Evolutionary conservation across 1,139 yeast genomes (phyloP), one percentile per base, ranked within the genome.

Genomic region (Yamadazyma mexicana): DNA sequence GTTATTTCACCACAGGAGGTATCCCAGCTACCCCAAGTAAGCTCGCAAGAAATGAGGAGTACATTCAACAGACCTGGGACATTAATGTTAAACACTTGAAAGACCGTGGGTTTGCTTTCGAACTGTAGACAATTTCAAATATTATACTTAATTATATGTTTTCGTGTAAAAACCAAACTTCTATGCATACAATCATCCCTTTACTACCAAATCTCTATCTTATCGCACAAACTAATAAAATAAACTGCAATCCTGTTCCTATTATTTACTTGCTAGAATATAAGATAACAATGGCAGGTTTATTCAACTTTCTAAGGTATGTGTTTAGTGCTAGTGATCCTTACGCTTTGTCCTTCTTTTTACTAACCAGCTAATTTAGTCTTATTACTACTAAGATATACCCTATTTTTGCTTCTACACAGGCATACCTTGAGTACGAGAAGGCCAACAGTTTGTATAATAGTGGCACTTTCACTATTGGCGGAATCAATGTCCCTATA

Each of bases 381-480:
- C 5, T 35, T 7, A 43, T 66, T 22, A 61, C 76, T 35, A 64
- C 81, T 1, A 62, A 72, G 20, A 62, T 73, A 12, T 75, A 74
- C 54, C 87, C 87, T 3, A 59, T 75, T 8, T 56, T 74, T 46
- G 77, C 79, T 36, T 73, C 84, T 0, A 77, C 64, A 52, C 69
- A 66, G 45, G 79, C 84, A 3, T 68, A 77, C 45, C 69, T 73
- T 45, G 63, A 65, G 37, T 69, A 73, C 50, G 71, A 50, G 9
- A 43, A 46, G 17, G 56, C 56, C 17, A 56, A 53, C 31, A 47
- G 48, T 12, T 46, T 58, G 17, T 61, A 61, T 22, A 45, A 59
- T n/a, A 55, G 54, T 31, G 43, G 51, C 17, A 61, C 58, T 37
- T 49, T 65, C 30, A 63, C 56, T 42, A 57, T 67, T 34, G 71